phyloP scores from a whole-genome alignment of 768 basidiomycete species.

The Podaxis sp. region DNA sequence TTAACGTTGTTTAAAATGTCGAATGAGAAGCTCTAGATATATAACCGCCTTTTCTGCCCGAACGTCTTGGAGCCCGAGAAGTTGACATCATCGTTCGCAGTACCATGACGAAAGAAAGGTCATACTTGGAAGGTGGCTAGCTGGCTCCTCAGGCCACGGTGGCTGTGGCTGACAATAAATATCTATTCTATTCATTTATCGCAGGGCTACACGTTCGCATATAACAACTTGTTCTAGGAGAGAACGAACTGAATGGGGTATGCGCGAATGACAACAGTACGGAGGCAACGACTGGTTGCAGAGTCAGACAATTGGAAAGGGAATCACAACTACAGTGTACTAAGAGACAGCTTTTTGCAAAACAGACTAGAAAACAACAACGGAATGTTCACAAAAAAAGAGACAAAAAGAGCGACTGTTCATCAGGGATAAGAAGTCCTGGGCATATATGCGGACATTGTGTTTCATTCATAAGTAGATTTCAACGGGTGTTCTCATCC shows the following conservation, averaged over 20 bases:
- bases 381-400: conserved; percentile 5
- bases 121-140: background rate
- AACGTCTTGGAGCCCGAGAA: conserved; percentile 4
- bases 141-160: background rate
- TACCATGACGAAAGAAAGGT: background rate
- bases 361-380: conserved; percentile 5
- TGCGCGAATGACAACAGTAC: background rate
- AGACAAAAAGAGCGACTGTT: conserved; percentile 7
- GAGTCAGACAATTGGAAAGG: background rate
- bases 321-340: background rate
- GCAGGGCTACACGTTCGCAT: background rate
- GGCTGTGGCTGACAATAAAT: background rate
- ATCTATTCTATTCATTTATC: background rate
- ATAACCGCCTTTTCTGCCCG: background rate
- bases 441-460: background rate
- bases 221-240: background rate
- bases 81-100: conserved; percentile 10
- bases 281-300: background rate
- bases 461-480: conserved; percentile 11
- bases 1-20: background rate
- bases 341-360: background rate
- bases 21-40: background rate
- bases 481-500: conserved; percentile 43
- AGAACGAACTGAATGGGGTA: conserved; percentile 2
- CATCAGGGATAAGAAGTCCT: conserved; percentile 1